Evolutionary conservation across 2,329 filamentous ascomycete species (phyloP).

Genomic region (Aspergillus puulaauensis): DNA sequence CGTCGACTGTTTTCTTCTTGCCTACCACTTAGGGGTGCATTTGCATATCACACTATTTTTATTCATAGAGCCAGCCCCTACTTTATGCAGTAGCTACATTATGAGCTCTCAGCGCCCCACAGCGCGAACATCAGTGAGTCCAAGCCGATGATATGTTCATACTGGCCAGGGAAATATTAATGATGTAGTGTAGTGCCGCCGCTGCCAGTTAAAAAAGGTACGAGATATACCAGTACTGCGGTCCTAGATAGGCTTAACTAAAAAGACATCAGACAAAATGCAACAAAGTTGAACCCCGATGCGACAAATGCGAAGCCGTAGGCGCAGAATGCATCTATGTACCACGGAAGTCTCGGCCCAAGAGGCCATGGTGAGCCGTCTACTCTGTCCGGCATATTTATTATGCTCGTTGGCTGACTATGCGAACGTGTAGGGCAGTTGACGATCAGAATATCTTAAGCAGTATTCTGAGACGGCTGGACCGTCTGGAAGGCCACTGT

Average conservation of each 20-base stretch:
- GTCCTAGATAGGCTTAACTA: background rate
- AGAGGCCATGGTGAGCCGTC: background rate
- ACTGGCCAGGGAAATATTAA: background rate
- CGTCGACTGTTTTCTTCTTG: too few relatives aligned
- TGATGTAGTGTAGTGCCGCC: background rate
- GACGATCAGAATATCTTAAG: background rate
- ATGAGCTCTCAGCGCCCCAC: background rate
- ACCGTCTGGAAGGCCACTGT: background rate
- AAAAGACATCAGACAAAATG: background rate
- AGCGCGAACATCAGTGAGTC: background rate
- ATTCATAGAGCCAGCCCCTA: too few relatives aligned
- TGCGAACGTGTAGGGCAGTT: background rate
- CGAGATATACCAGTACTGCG: background rate
- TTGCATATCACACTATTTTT: too few relatives aligned
- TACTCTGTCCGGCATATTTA: background rate
- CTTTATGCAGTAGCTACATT: too few relatives aligned
- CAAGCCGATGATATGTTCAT: background rate
- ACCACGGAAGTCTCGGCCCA: background rate
- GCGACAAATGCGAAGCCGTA: background rate
- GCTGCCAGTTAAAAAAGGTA: background rate
- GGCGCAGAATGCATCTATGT: background rate
- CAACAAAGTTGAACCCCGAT: background rate
- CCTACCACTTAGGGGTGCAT: too few relatives aligned
- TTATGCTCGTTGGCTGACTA: rapidly evolving
- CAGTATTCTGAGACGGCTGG: background rate